Evolutionary conservation across 2,329 filamentous ascomycete species (phyloP).

Genomic region (Fusarium chuoi): DNA sequence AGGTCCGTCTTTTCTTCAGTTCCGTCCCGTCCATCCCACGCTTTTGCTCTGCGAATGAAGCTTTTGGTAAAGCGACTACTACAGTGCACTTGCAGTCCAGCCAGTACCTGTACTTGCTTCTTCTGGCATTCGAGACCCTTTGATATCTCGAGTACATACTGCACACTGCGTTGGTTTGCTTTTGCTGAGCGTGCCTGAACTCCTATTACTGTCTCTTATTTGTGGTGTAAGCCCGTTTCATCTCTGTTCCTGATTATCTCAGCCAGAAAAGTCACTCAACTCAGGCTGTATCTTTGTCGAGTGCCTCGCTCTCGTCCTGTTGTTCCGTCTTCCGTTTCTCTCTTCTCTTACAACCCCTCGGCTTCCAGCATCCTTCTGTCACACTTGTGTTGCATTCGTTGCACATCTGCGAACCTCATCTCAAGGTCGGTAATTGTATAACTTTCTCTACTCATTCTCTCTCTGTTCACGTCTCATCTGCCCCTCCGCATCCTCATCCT

Average conservation of each 20-base stretch:
- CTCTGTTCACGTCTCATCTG: background rate
- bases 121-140: slow-evolving; percentile 8
- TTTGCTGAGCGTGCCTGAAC: slow-evolving; percentile 17
- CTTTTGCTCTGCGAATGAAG: slow-evolving; percentile 11
- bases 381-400: slow-evolving; percentile 22
- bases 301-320: slow-evolving; percentile 11
- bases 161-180: slow-evolving; percentile 10
- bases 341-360: background rate
- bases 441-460: background rate
- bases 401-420: slow-evolving; percentile 2
- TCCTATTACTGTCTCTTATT: slow-evolving; percentile 13
- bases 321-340: slow-evolving; percentile 2
- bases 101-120: slow-evolving; percentile 14
- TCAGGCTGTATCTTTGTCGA: slow-evolving; percentile 8
- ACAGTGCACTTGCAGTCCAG: background rate
- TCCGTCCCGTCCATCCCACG: slow-evolving; percentile 33
- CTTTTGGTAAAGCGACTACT: slow-evolving; percentile 8
- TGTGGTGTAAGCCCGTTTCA: slow-evolving; percentile 17
- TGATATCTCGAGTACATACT: background rate
- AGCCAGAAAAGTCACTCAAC: slow-evolving; percentile 15
- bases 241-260: slow-evolving; percentile 32
- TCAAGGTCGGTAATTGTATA: slow-evolving; percentile 9
- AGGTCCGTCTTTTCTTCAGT: background rate
- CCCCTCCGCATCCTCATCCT: slow-evolving; percentile 7
- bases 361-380: slow-evolving; percentile 25